Evolutionary conservation across 352 stramenopile genomes (phyloP), one percentile per base, ranked within the genome.

Genomic region (Globisporangium parvum): DNA sequence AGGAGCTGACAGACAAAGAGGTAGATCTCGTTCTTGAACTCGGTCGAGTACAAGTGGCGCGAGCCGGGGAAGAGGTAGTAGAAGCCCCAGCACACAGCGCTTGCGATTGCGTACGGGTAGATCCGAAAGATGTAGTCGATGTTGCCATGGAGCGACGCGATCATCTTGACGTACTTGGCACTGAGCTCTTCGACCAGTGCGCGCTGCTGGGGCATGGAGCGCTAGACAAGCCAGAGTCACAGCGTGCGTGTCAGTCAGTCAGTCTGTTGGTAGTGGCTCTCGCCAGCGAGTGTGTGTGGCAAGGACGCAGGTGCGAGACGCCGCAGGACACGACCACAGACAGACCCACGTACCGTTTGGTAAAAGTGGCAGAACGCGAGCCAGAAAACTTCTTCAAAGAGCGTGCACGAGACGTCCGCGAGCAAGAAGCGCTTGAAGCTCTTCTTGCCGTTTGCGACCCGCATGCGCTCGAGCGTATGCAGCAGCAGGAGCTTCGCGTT

Each of bases 321-420:
- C 31, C 10, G 45, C n/a, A n/a, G n/a, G 21, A 26, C 15, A 35
- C 59, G 41, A 21, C 21, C 3, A 23, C 17, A 23, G 1, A 26
- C 23, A 44, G 15, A n/a, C 12, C 1, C n/a, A 10, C 52, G n/a
- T 56, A 82, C 75, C 51, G 66, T 85, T 55, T 96, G 87, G 70
- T 92, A 96, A 54, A 96, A 95, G 31, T 91, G 82, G 59, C 81
- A 94, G 65, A 95, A 93, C 2, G 78, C 73, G 33, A 94, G 80
- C 87, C 87, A 96, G 46, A 93, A 96, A 10, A 96, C 58, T 47
- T 95, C 85, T 39, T 95, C 87, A 55, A 93, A 96, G 33, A 95
- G 72, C 37, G 75, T 59, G 47, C 83, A 81, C 31, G 79, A 92
- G 37, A 91, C 52, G 18, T 93, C 75, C 9, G 75, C 89, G 24